Evolutionary conservation across 2,329 filamentous ascomycete species (phyloP).

Genomic region (Trichoderma sp.): DNA sequence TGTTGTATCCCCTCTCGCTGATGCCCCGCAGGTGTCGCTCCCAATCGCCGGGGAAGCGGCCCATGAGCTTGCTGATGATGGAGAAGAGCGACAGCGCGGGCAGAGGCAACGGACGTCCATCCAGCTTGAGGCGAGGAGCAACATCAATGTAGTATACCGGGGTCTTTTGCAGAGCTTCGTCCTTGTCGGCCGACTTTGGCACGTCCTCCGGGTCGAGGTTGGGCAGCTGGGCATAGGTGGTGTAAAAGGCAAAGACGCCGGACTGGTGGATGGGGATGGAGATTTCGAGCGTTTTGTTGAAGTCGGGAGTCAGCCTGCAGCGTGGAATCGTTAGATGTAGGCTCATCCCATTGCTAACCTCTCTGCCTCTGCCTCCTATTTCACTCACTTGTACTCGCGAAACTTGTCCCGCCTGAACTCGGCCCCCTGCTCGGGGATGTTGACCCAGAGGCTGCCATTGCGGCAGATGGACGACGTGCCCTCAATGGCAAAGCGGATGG

Average conservation of each 20-base stretch:
- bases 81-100: constrained; percentile 91
- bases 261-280: constrained; percentile 82
- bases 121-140: constrained; percentile 75
- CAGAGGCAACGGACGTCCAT: constrained; percentile 75
- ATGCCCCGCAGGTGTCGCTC: constrained; percentile 87
- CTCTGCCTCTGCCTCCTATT: not conserved
- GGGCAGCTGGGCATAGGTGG: constrained; percentile 86
- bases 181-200: constrained; percentile 37
- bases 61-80: constrained; percentile 97
- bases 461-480: constrained; percentile 95
- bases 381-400: constrained; percentile 81
- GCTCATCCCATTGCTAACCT: no score
- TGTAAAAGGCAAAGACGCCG: constrained; percentile 93
- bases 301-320: constrained; percentile 82
- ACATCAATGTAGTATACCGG: constrained; percentile 92
- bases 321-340: not conserved
- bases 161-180: constrained; percentile 64
- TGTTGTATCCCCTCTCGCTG: constrained; percentile 91
- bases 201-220: constrained; percentile 51
- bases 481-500: constrained; percentile 86
- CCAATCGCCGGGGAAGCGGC: constrained; percentile 87
- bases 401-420: constrained; percentile 80
- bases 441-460: constrained; percentile 94
- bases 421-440: constrained; percentile 78
- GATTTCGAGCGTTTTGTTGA: constrained; percentile 89